phyloP scores from a whole-genome alignment of 345 rosid genomes.

The Salix arbutifolia region DNA sequence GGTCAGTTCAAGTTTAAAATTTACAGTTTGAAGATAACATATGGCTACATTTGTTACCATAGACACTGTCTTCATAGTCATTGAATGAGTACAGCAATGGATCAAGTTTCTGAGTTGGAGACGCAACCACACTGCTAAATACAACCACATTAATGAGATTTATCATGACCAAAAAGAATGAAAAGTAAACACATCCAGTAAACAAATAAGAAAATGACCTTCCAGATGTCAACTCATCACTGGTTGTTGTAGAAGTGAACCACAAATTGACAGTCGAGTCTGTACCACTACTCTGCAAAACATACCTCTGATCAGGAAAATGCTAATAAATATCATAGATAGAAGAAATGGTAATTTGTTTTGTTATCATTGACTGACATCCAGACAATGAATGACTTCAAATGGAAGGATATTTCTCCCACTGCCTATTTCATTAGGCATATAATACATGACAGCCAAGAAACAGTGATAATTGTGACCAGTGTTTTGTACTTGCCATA shows the following conservation, averaged over 20 bases:
- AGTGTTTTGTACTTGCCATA: background rate
- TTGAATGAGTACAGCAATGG: conserved; percentile 55
- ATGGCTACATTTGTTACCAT: conserved; percentile 44
- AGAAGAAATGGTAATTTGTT: background rate
- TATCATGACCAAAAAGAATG: background rate
- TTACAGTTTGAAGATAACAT: background rate
- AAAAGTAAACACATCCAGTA: background rate
- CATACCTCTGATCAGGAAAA: conserved; percentile 6
- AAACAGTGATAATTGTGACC: background rate
- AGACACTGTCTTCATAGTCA: conserved; percentile 87
- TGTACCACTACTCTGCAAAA: conserved; percentile 84
- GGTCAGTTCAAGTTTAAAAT: conserved; percentile 11
- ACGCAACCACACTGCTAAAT: conserved; percentile 16
- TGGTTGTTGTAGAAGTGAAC: conserved; percentile 50
- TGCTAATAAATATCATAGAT: background rate
- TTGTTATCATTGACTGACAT: background rate
- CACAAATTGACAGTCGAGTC: conserved; percentile 87
- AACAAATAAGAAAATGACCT: conserved; percentile 37
- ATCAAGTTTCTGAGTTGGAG: conserved; percentile 6
- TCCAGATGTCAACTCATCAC: conserved; percentile 39
- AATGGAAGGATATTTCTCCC: conserved; percentile 1
- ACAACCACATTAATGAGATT: background rate
- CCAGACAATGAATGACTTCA: background rate
- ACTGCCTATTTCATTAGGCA: background rate
- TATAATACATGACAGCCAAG: background rate